Evolutionary conservation across 1,284 basidiomycete species (phyloP), one percentile per base, ranked within the genome.

Genomic region (Leccinum pachyderme): DNA sequence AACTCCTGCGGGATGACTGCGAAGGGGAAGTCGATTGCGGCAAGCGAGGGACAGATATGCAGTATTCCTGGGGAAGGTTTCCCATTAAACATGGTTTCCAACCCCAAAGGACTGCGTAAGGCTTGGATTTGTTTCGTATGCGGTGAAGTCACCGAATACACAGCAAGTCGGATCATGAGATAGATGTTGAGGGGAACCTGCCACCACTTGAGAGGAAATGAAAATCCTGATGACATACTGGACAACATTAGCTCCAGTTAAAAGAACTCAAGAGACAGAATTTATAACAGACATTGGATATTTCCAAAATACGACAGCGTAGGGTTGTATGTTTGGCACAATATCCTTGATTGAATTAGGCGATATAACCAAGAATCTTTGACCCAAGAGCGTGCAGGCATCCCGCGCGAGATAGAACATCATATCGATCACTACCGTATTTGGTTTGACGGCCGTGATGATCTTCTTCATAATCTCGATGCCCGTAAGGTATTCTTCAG

Each of bases 111-210:
- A 29, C 1, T 11, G 27, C 57, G 58, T 3, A 51, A 27, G 22
- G 35, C 15, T 5, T 18, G 2, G 1, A 22, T 31, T 41, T 29
- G 9, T 22, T n/a, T 55, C 1, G 47, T 2, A 1, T 15, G 15
- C 25, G 2, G 11, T 2, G 47, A 46, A 13, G 8, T 22, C 12
- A 6, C 9, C 0, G 9, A 0, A 11, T 6, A n/a, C 0, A 32
- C 41, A 3, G 12, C n/a, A 5, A 44, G 28, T 28, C 47, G 52
- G 39, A 59, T 43, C 7, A 7, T 4, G 15, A 56, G 57, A 47
- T 59, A 58, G 9, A 56, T 24, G 28, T 56, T 59, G 44, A 59
- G 18, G 2, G 43, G 57, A 27, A 59, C 33, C 37, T 58, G 57
- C 56, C 56, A 58, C 56, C 57, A 55, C 11, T 55, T 39, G 13